phyloP scores from a whole-genome alignment of 129 eudicot species.

The Flaveria trinervia region DNA sequence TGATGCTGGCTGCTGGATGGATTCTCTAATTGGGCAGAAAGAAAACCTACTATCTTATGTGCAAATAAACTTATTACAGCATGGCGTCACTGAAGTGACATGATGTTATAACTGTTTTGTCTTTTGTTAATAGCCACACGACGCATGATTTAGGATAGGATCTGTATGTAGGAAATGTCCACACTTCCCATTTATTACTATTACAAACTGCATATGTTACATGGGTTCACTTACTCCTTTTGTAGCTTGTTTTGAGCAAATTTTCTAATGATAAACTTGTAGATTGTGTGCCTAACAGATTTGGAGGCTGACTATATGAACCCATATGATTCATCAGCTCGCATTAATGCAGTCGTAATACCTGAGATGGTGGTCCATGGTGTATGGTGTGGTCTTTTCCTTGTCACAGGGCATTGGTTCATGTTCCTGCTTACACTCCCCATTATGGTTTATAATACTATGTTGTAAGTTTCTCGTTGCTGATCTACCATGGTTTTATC shows the following conservation, averaged over 20 bases:
- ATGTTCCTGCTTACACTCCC: constrained; percentile 67
- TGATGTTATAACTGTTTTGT: not conserved
- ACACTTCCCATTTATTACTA: not conserved
- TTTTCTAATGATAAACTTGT: constrained; percentile 27
- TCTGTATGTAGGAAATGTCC: constrained; percentile 1
- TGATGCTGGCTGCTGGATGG: not conserved
- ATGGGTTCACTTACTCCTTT: not conserved
- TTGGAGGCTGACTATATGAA: constrained; percentile 84
- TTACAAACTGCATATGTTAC: not conserved
- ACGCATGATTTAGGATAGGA: not conserved
- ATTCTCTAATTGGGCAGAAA: not conserved
- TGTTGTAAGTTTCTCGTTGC: constrained; percentile 50
- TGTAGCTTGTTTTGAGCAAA: constrained; percentile 10
- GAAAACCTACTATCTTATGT: not conserved
- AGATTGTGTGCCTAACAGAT: constrained; percentile 74
- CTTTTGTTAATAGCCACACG: not conserved
- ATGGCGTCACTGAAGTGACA: not conserved
- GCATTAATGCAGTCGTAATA: constrained; percentile 60
- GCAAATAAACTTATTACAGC: not conserved
- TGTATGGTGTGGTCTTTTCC: constrained; percentile 57
- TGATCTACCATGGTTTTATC: constrained; percentile 9
- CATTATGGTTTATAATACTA: constrained; percentile 48
- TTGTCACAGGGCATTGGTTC: constrained; percentile 75
- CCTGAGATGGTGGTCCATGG: constrained; percentile 75
- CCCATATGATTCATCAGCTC: constrained; percentile 74